phyloP scores from a whole-genome alignment of 2,329 filamentous ascomycete genomes.

The Pseudogymnoascus sp. region DNA sequence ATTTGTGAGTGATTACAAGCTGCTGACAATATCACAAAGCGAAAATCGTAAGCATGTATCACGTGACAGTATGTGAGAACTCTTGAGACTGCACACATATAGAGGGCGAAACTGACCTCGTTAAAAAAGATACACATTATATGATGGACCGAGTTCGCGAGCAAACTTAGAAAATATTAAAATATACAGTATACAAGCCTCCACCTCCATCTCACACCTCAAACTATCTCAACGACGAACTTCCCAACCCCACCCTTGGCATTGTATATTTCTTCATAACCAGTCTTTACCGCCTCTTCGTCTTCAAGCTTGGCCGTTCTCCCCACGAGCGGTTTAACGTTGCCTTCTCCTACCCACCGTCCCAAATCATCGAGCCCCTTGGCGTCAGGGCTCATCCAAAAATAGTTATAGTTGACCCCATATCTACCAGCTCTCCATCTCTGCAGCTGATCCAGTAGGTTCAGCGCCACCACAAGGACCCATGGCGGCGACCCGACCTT shows the following conservation, averaged over 20 bases:
- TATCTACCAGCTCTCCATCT: conserved; percentile 28
- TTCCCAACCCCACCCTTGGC: conserved; percentile 36
- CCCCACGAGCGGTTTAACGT: conserved; percentile 31
- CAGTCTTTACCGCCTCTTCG: conserved; percentile 30
- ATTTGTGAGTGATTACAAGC: background rate
- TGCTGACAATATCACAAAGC: background rate
- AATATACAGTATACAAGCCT: background rate
- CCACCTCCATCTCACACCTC: background rate
- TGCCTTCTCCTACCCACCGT: conserved; percentile 25
- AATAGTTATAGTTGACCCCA: conserved; percentile 32
- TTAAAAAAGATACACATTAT: background rate
- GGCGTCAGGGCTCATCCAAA: conserved; percentile 29
- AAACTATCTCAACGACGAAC: conserved; percentile 27
- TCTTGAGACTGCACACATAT: background rate
- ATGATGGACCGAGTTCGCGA: background rate
- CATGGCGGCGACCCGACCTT: conserved; percentile 24
- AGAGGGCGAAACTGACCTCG: too few species aligned
- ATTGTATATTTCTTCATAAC: conserved; percentile 30
- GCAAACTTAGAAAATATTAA: background rate
- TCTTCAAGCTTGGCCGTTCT: conserved; percentile 28
- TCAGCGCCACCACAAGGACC: conserved; percentile 22
- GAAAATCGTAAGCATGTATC: background rate
- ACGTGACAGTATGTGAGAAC: background rate
- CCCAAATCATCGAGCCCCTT: conserved; percentile 29
- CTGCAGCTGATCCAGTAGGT: conserved; percentile 26